Evolutionary conservation across 768 basidiomycete genomes (phyloP).

Genomic region (Mycena latifolia): DNA sequence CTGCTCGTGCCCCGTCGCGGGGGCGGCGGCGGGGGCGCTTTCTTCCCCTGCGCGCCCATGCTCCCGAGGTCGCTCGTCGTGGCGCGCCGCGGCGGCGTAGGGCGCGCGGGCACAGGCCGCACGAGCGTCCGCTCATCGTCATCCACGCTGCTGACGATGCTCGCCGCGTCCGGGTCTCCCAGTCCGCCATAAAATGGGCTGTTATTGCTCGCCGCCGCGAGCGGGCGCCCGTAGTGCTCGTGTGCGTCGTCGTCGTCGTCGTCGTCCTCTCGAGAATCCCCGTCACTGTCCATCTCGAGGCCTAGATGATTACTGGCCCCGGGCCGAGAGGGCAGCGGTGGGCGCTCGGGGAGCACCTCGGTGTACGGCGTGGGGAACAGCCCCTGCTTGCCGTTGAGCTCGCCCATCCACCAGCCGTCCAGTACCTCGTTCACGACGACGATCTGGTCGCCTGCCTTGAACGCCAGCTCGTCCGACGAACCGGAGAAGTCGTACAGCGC

Average conservation of each 20-base stretch:
- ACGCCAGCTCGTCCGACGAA: conserved; percentile 82
- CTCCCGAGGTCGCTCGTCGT: conserved; percentile 39
- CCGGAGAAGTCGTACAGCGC: conserved; percentile 84
- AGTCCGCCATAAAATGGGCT: conserved; percentile 61
- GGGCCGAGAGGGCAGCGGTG: conserved; percentile 42
- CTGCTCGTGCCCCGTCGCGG: conserved; percentile 60
- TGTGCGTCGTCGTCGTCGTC: conserved; percentile 42
- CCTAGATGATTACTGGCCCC: conserved; percentile 32
- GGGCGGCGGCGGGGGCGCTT: conserved; percentile 75
- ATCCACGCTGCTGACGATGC: conserved; percentile 58
- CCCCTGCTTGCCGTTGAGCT: conserved; percentile 76
- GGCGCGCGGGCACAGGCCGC: conserved; percentile 11
- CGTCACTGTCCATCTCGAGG: conserved; percentile 33
- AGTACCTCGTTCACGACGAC: conserved; percentile 83
- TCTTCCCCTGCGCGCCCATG: conserved; percentile 47
- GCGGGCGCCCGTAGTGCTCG: conserved; percentile 64
- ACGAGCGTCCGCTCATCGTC: conserved; percentile 50
- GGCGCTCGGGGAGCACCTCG: conserved; percentile 58
- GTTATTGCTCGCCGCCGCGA: conserved; percentile 49
- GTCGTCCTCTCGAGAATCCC: conserved; percentile 41
- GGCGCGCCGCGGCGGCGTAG: conserved; percentile 39
- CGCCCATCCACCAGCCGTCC: conserved; percentile 94
- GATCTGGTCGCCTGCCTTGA: conserved; percentile 82
- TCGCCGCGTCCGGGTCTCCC: conserved; percentile 50
- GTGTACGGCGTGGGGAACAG: conserved; percentile 87